A percentile compares a stretch with the other conserved stretches of the same genome.
phyloP scores from a whole-genome alignment of 305 asterid genomes.

The Solanum hybrid region DNA sequence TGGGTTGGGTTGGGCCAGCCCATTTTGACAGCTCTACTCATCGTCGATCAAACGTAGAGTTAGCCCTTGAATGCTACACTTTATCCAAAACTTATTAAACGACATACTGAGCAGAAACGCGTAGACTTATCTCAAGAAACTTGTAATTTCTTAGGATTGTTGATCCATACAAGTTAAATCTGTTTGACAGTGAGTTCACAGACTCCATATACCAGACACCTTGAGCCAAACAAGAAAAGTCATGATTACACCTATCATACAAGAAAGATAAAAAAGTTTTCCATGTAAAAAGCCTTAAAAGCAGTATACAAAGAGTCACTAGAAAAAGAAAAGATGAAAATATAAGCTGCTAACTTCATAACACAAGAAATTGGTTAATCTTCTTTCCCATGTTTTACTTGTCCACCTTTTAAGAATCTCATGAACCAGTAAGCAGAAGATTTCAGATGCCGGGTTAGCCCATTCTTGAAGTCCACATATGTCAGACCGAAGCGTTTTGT shows the following conservation, averaged over 20 bases:
- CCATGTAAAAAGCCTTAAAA: neutral
- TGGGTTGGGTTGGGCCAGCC: too few species aligned
- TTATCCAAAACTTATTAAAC: neutral
- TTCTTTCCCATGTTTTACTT: slow-evolving; percentile 19
- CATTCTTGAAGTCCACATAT: slow-evolving; percentile 38
- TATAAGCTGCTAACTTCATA: neutral
- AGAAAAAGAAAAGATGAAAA: neutral
- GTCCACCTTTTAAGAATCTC: slow-evolving; percentile 27
- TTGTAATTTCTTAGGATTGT: neutral
- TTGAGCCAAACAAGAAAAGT: neutral
- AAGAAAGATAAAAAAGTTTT: neutral
- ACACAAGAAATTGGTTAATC: slow-evolving; percentile 13
- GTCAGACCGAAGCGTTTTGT: slow-evolving; percentile 26
- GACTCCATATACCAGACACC: neutral
- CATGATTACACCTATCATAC: neutral
- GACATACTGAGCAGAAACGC: neutral
- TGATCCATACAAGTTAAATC: neutral
- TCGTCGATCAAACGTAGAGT: too few species aligned
- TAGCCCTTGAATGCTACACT: neutral
- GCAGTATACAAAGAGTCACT: neutral
- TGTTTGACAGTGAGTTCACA: neutral
- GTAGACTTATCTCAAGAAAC: neutral
- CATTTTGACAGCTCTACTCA: too few species aligned
- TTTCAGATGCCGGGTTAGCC: slow-evolving; percentile 32
- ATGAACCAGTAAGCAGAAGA: slow-evolving; percentile 53